These are phyloP conservation scores for Calycina herbarum DNA, from an alignment of 2,329 filamentous ascomycete genomes.

Conservation along the genomic window DNA sequence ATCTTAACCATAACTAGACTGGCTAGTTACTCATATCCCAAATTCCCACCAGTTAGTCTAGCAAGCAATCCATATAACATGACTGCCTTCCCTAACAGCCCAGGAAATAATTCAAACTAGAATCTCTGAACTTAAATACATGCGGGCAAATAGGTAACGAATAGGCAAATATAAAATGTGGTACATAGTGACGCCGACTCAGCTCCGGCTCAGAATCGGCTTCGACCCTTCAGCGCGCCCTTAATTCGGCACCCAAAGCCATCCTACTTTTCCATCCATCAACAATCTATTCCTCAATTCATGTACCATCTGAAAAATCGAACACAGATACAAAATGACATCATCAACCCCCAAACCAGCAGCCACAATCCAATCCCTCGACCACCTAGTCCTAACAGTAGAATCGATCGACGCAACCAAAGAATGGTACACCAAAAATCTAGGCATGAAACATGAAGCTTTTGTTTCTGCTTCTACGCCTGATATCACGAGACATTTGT, in stretches of 20 bases:
- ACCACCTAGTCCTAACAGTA: slow-evolving; percentile 63
- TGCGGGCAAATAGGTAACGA: no score
- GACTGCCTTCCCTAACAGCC: no score
- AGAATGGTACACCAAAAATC: slow-evolving; percentile 54
- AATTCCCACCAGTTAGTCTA: no score
- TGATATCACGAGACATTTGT: slow-evolving; percentile 47
- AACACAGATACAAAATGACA: background rate
- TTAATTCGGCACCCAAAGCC: background rate
- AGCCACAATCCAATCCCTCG: slow-evolving; percentile 41
- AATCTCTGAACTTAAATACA: no score
- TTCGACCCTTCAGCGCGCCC: background rate
- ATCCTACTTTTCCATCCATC: background rate
- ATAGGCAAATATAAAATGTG: background rate
- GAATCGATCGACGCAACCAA: slow-evolving; percentile 49
- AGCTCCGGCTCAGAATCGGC: background rate
- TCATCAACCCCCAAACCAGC: slow-evolving; percentile 18
- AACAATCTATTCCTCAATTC: background rate
- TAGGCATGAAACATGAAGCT: slow-evolving; percentile 57
- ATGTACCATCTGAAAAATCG: background rate
- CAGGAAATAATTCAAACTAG: no score
- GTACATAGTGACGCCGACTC: background rate
- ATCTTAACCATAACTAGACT: no score
- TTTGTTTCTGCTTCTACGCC: slow-evolving; percentile 47
- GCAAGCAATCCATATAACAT: no score
- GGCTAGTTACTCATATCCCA: no score